These are phyloP conservation scores for Fusarium pseudoanthophilum DNA, from an alignment of 2,329 filamentous ascomycete species.

Conservation along the genomic window DNA sequence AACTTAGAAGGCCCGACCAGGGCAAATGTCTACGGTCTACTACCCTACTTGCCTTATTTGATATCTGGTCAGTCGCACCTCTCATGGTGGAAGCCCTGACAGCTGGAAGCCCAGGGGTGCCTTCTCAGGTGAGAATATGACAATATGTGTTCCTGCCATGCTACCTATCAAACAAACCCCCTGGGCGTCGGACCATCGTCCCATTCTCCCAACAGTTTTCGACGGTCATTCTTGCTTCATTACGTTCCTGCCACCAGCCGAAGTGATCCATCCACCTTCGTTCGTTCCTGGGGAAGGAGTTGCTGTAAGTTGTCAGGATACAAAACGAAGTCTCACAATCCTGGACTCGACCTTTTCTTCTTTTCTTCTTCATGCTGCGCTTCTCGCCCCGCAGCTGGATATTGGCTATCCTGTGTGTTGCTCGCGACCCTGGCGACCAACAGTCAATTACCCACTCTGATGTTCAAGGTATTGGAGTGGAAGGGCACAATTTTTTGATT, in stretches of 20 bases:
- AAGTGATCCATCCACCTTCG: too few relatives aligned
- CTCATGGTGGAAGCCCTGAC: neutral
- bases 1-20: neutral
- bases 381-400: neutral
- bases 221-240: neutral
- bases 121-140: neutral
- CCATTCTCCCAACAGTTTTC: neutral
- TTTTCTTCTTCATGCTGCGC: neutral
- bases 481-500: constrained; percentile 1
- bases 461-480: constrained; percentile 1
- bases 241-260: too few relatives aligned
- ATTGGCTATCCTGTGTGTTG: neutral
- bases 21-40: neutral
- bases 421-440: neutral
- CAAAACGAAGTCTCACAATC: neutral
- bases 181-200: neutral
- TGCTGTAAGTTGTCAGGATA: neutral
- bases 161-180: too few relatives aligned
- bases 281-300: neutral
- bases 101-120: neutral
- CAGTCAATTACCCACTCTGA: neutral
- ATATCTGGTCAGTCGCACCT: neutral
- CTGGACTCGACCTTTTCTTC: neutral
- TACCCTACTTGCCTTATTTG: neutral
- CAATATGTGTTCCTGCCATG: neutral